These are phyloP conservation scores for Prunus dulcis DNA, from an alignment of 306 rosid species.

Conservation along the genomic window DNA sequence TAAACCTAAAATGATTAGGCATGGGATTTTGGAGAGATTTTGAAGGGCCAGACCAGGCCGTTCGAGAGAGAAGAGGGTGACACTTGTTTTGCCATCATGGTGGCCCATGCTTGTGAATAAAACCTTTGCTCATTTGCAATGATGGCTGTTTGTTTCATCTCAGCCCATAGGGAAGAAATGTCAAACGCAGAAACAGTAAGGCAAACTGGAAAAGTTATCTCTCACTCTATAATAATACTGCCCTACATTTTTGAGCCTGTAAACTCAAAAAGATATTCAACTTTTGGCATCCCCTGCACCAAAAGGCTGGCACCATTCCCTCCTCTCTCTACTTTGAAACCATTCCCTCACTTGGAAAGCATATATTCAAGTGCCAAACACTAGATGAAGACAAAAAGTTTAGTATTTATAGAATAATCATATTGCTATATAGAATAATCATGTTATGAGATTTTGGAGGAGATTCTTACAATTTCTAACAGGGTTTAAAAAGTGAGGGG, in stretches of 20 bases:
- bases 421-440: neutral
- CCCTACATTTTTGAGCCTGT: slow-evolving; percentile 51
- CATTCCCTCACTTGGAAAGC: slow-evolving; percentile 28
- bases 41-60: slow-evolving; percentile 27
- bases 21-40: slow-evolving; percentile 67
- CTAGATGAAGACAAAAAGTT: slow-evolving; percentile 29
- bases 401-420: slow-evolving; percentile 5
- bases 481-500: no score
- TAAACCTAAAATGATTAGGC: slow-evolving; percentile 46
- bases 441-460: neutral
- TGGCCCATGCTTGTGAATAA: slow-evolving; percentile 61
- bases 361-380: slow-evolving; percentile 18
- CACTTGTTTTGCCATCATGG: slow-evolving; percentile 43
- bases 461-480: no score
- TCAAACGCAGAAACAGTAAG: slow-evolving; percentile 35
- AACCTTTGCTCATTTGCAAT: slow-evolving; percentile 52
- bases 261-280: slow-evolving; percentile 37
- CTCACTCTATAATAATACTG: slow-evolving; percentile 15
- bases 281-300: slow-evolving; percentile 43
- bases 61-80: slow-evolving; percentile 29
- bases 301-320: slow-evolving; percentile 39
- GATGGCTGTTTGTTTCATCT: slow-evolving; percentile 36
- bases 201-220: slow-evolving; percentile 24
- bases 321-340: slow-evolving; percentile 29
- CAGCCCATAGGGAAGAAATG: slow-evolving; percentile 21